Conservation (phyloP, 352 stramenopile species). For the Aphanomyces euteiches region DNA sequence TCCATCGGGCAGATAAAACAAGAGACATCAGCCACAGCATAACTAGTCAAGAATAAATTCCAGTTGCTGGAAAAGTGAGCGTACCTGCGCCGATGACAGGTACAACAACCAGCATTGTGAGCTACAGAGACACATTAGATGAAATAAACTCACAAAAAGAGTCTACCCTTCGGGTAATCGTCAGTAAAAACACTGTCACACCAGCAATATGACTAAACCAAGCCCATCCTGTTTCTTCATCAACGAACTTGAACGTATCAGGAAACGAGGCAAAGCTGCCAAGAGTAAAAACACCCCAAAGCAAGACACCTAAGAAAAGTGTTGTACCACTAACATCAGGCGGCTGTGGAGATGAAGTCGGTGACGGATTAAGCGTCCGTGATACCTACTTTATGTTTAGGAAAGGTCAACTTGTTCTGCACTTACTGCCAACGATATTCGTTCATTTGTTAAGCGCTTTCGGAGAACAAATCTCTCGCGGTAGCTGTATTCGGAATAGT, state of each 20-base stretch:
- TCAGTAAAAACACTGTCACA: constrained; percentile 69
- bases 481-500: constrained; percentile 83
- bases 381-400: constrained; percentile 15
- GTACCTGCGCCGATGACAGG: constrained; percentile 47
- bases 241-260: constrained; percentile 76
- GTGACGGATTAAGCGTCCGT: neutral
- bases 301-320: constrained; percentile 56
- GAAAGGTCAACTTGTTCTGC: constrained; percentile 4
- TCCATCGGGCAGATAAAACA: constrained; percentile 70
- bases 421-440: constrained; percentile 69
- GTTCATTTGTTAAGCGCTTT: constrained; percentile 61
- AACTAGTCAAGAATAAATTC: constrained; percentile 29
- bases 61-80: neutral
- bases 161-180: constrained; percentile 64
- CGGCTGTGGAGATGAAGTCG: neutral
- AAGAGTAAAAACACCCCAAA: constrained; percentile 71
- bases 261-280: constrained; percentile 75
- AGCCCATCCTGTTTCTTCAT: constrained; percentile 77
- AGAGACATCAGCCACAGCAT: constrained; percentile 75
- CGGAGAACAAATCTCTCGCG: constrained; percentile 71
- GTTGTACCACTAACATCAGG: constrained; percentile 48
- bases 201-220: constrained; percentile 83
- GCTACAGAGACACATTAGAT: neutral
- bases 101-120: constrained; percentile 56
- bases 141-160: constrained; percentile 32